These are phyloP conservation scores for Kalmusia sp. DNA, from an alignment of 2,329 filamentous ascomycete genomes.

Conservation along the genomic window DNA sequence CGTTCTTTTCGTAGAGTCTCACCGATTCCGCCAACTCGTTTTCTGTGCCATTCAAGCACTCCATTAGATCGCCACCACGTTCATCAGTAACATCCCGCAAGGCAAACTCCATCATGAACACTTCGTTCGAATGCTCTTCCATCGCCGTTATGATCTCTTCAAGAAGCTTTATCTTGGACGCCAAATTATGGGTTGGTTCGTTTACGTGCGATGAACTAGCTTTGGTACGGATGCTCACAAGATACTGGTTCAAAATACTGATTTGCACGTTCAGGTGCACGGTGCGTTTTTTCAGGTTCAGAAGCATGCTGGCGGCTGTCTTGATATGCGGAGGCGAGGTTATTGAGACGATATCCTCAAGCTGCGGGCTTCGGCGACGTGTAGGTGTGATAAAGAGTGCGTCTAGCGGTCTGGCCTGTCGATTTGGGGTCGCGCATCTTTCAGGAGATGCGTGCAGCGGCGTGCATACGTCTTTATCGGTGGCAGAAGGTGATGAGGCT, in stretches of 20 bases:
- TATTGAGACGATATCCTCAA: conserved; percentile 1
- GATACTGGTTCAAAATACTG: neutral
- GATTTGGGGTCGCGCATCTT: neutral
- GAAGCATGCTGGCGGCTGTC: neutral
- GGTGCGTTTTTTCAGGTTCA: neutral
- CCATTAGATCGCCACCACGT: neutral
- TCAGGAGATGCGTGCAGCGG: no score
- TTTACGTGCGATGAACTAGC: no score
- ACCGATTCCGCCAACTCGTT: neutral
- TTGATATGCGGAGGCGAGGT: neutral
- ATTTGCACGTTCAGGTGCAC: conserved; percentile 1
- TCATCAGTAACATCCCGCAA: conserved; percentile 12
- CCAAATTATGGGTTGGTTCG: no score
- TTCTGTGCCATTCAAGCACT: neutral
- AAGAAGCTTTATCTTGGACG: neutral
- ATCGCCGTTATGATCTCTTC: neutral
- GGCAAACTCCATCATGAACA: conserved; percentile 10
- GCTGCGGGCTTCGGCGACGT: conserved; percentile 1
- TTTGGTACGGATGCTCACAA: neutral
- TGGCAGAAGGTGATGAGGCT: no score
- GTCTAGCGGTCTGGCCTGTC: neutral
- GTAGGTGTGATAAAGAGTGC: conserved; percentile 6
- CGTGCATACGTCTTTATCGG: no score
- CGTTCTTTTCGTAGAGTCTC: neutral
- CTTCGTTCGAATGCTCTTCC: conserved; percentile 6